These are phyloP conservation scores for Pyronema domesticum DNA, from an alignment of 495 filamentous ascomycete species.

Conservation along the genomic window DNA sequence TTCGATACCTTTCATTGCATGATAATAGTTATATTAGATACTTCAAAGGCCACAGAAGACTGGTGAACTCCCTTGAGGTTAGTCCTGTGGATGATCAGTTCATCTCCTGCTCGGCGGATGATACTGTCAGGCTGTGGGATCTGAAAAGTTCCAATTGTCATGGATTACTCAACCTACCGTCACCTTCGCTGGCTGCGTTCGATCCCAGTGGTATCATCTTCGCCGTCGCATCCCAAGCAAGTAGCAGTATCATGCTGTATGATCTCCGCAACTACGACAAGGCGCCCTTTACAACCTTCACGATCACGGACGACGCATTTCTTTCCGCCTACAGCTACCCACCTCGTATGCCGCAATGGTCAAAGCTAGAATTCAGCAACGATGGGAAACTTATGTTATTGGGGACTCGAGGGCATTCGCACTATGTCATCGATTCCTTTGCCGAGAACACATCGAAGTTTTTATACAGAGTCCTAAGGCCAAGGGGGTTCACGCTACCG, in stretches of 20 bases:
- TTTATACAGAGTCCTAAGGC: slow-evolving; percentile 30
- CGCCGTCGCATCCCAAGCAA: slow-evolving; percentile 66
- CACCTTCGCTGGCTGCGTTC: slow-evolving; percentile 67
- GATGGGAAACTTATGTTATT: slow-evolving; percentile 77
- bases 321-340: slow-evolving; percentile 23
- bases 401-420: slow-evolving; percentile 59
- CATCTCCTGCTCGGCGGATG: slow-evolving; percentile 74
- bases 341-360: slow-evolving; percentile 42
- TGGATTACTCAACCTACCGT: slow-evolving; percentile 56
- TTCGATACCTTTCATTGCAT: slow-evolving; percentile 82
- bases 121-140: slow-evolving; percentile 79
- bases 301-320: slow-evolving; percentile 34
- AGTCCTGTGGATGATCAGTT: slow-evolving; percentile 68
- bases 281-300: slow-evolving; percentile 70
- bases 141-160: slow-evolving; percentile 51
- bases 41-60: slow-evolving; percentile 68
- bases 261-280: slow-evolving; percentile 87
- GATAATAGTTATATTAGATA: slow-evolving; percentile 92
- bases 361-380: slow-evolving; percentile 78
- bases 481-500: slow-evolving; percentile 20
- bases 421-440: slow-evolving; percentile 84
- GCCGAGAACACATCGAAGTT: slow-evolving; percentile 31
- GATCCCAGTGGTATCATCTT: slow-evolving; percentile 81
- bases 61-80: slow-evolving; percentile 63
- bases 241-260: slow-evolving; percentile 66